Evolutionary conservation across 306 rosid species (phyloP), one percentile per base, ranked within the genome.

Genomic region (Citrullus amarus): DNA sequence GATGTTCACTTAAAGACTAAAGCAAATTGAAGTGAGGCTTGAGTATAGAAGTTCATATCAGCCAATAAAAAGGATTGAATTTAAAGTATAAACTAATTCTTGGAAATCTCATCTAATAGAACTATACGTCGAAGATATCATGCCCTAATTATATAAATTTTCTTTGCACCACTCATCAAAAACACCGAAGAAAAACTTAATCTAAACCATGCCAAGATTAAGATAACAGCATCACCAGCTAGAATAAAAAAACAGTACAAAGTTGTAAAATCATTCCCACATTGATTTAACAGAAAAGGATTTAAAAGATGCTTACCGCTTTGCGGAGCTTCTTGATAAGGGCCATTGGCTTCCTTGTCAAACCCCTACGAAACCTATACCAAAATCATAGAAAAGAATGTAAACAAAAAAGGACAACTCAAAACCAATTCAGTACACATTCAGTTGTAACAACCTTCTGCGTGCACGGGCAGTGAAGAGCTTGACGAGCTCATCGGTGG

Each of bases 321-420:
- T 93, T 93, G 81, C 97, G 98, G 14, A 93, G 96, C 88, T 91
- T 91, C 91, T 91, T 93, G 63, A 93, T 91, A 78, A 93, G 51
- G 0, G 97, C 98, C 98, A 91, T 90, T 11, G 97, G 97, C 87
- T 93, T 93, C n/a, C 97, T 75, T 78, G 90, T 91, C 83, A 91
- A 84, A n/a, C 98, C 98, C 71, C 98, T 90, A 80, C 90, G 93
- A 84, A 93, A 93, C 93, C 93, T 89, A 20, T n/a, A 28, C 62
- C 14, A 20, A 41, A 50, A 79, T 43, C 69, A 71, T 18, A 36
- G 38, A 48, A 15, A 11, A 65, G 53, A 46, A 41, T 2, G 57
- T 53, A 18, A 2, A 6, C 5, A 72, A 20, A 28, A 5, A 39
- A 39, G 44, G 6, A 39, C 44, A 80, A 44, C 34, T 60, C 34